phyloP scores from a whole-genome alignment of 2,329 filamentous ascomycete genomes.

The Emmonsiellopsis sp. region DNA sequence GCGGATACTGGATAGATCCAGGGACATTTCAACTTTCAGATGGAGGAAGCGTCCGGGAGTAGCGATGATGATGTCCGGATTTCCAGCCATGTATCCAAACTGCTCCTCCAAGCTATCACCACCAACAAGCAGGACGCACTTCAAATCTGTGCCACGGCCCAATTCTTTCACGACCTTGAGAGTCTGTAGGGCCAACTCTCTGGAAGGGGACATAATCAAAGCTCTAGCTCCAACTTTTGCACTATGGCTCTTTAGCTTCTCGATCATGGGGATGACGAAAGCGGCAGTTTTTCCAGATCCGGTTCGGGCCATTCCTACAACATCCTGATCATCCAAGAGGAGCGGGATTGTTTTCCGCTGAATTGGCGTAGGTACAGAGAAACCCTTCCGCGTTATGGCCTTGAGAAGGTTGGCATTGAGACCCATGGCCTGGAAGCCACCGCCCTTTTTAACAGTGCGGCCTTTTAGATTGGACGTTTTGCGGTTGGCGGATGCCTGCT shows the following conservation, averaged over 20 bases:
- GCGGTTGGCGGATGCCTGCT: slow-evolving; percentile 78
- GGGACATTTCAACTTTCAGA: slow-evolving; percentile 89
- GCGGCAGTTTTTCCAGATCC: slow-evolving; percentile 97
- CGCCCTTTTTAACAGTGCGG: slow-evolving; percentile 83
- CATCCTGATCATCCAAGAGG: slow-evolving; percentile 80
- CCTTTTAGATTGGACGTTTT: slow-evolving; percentile 77
- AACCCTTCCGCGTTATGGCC: slow-evolving; percentile 87
- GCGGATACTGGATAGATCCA: slow-evolving; percentile 81
- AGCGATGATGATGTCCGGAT: slow-evolving; percentile 95
- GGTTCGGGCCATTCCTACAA: slow-evolving; percentile 99
- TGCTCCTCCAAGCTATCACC: slow-evolving; percentile 95
- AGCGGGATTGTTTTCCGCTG: slow-evolving; percentile 94
- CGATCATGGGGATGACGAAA: slow-evolving; percentile 97
- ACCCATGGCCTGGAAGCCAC: slow-evolving; percentile 93
- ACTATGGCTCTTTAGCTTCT: slow-evolving; percentile 81
- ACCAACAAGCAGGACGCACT: slow-evolving; percentile 82
- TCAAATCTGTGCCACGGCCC: slow-evolving; percentile 79
- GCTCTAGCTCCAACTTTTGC: slow-evolving; percentile 77
- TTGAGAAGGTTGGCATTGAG: slow-evolving; percentile 76
- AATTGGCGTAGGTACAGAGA: slow-evolving; percentile 92
- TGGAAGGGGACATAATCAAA: slow-evolving; percentile 81
- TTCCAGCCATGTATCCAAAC: slow-evolving; percentile 83
- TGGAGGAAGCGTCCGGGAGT: slow-evolving; percentile 95
- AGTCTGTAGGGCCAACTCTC: slow-evolving; percentile 90
- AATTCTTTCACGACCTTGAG: slow-evolving; percentile 95